Percentiles rank a stretch among this genome's conserved stretches.
Conservation (phyloP, 148 eudicot species). For the Hydrangea macrophylla region DNA sequence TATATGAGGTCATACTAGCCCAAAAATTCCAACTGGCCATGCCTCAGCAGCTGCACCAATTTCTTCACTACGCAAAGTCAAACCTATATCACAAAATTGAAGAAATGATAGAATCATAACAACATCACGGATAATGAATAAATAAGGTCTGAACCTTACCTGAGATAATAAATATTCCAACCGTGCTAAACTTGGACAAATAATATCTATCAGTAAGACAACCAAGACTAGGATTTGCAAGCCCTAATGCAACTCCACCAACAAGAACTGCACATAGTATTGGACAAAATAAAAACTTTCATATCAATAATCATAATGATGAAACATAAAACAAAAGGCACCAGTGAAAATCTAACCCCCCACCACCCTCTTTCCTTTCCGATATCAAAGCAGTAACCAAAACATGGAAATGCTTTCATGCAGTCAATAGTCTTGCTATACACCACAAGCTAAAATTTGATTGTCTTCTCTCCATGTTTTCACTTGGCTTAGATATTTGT, state of each 20-base stretch:
- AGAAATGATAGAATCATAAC: conserved; percentile 7
- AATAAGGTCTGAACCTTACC: too few relatives aligned
- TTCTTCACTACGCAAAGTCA: conserved; percentile 88
- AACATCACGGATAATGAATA: conserved; percentile 8
- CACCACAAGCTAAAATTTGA: too few relatives aligned
- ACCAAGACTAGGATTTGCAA: conserved; percentile 76
- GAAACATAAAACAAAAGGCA: neutral
- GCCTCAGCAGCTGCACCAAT: too few relatives aligned
- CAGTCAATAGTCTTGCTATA: too few relatives aligned
- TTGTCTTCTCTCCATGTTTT: too few relatives aligned
- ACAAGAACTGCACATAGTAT: conserved; percentile 59
- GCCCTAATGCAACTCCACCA: conserved; percentile 69
- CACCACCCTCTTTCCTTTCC: too few relatives aligned
- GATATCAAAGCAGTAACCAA: too few relatives aligned
- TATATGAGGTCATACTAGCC: conserved; percentile 58
- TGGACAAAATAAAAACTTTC: conserved; percentile 11
- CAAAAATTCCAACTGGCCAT: conserved; percentile 87
- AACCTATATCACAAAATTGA: conserved; percentile 44
- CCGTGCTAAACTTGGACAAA: conserved; percentile 78
- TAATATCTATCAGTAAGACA: conserved; percentile 61
- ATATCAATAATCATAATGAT: neutral
- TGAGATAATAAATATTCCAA: conserved; percentile 72
- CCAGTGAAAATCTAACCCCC: neutral
- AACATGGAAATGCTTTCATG: too few relatives aligned
- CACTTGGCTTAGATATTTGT: too few relatives aligned